These are phyloP conservation scores for Pythium brachiatum DNA, from an alignment of 352 stramenopile genomes.

Conservation along the genomic window DNA sequence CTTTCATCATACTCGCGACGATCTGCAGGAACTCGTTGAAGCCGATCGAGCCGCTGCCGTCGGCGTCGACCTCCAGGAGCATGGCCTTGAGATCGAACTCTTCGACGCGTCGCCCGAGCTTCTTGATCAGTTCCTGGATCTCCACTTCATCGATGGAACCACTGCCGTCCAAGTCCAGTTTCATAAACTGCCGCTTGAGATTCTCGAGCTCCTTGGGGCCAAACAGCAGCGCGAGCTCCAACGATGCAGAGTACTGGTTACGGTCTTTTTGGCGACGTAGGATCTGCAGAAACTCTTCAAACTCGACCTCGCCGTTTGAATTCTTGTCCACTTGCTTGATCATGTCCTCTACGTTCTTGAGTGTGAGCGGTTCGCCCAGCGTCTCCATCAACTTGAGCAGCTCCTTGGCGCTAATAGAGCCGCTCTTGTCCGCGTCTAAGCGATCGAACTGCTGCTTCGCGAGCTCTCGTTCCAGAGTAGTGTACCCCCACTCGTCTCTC, in stretches of 20 bases:
- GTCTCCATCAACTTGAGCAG: slow-evolving; percentile 53
- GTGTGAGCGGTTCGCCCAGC: slow-evolving; percentile 56
- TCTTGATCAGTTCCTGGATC: slow-evolving; percentile 55
- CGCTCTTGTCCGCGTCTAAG: slow-evolving; percentile 60
- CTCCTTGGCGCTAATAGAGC: slow-evolving; percentile 58
- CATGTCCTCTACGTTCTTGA: slow-evolving; percentile 56
- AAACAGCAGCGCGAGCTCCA: slow-evolving; percentile 65
- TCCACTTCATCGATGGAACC: slow-evolving; percentile 69
- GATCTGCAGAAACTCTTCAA: slow-evolving; percentile 67
- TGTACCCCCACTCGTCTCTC: slow-evolving; percentile 34
- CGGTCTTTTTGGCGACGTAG: slow-evolving; percentile 53
- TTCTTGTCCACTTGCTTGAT: slow-evolving; percentile 57
- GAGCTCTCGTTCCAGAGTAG: slow-evolving; percentile 36
- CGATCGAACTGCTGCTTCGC: slow-evolving; percentile 54
- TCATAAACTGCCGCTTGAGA: slow-evolving; percentile 64
- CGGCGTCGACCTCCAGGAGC: slow-evolving; percentile 60
- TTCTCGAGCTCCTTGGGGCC: slow-evolving; percentile 63
- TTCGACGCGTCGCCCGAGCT: slow-evolving; percentile 42
- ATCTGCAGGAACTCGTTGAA: slow-evolving; percentile 78
- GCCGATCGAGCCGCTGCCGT: slow-evolving; percentile 62
- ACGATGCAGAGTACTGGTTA: slow-evolving; percentile 61
- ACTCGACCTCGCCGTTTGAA: slow-evolving; percentile 62
- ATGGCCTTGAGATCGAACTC: slow-evolving; percentile 57
- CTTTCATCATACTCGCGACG: slow-evolving; percentile 53
- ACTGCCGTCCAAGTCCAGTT: slow-evolving; percentile 64